phyloP scores from a whole-genome alignment of 371 early-diverging fungal genomes.

The Dipsacomyces acuminosporus region DNA sequence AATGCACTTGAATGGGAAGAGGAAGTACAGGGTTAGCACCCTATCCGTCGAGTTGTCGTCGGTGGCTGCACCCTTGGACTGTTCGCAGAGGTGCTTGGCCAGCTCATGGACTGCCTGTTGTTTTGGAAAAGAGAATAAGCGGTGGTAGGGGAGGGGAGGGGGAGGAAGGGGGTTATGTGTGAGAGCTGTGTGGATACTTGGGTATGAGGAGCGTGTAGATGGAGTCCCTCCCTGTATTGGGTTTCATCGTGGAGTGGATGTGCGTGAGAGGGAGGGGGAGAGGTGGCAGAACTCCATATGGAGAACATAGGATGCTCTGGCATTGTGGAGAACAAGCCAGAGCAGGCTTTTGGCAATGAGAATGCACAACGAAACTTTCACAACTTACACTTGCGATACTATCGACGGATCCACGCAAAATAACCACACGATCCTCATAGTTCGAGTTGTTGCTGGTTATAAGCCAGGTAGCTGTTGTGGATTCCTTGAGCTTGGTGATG shows the following conservation, averaged over 20 bases:
- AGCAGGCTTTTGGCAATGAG: too few species aligned
- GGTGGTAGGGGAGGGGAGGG: background rate
- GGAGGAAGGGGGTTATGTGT: background rate
- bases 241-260: too few species aligned
- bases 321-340: background rate
- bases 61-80: constrained; percentile 1
- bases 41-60: background rate
- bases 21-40: constrained; percentile 12
- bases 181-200: background rate
- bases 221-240: too few species aligned
- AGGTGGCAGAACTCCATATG: too few species aligned
- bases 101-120: constrained; percentile 23
- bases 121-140: background rate
- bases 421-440: constrained; percentile 31
- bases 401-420: constrained; percentile 16
- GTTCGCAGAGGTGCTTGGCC: constrained; percentile 24
- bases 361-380: too few species aligned
- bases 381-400: constrained; percentile 30
- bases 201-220: background rate
- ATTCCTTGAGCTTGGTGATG: constrained; percentile 35
- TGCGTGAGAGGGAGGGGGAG: too few species aligned
- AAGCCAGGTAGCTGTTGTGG: constrained; percentile 22
- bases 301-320: background rate
- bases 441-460: constrained; percentile 19
- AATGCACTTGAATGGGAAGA: constrained; percentile 26